phyloP scores from a whole-genome alignment of 805 yeast species.

The Lipomyces starkeyi region DNA sequence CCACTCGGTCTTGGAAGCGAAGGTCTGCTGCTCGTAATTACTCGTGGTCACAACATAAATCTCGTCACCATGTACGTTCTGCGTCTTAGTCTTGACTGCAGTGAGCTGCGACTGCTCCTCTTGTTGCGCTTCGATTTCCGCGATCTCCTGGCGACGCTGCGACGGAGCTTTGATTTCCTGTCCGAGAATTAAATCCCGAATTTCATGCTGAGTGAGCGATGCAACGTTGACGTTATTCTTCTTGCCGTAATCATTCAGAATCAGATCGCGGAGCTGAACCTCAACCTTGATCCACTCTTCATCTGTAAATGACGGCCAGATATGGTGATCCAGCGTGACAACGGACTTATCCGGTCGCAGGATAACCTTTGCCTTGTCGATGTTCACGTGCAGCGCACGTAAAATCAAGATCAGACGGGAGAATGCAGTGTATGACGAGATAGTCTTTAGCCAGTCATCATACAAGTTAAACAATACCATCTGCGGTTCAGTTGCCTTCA shows the following conservation, averaged over 20 bases:
- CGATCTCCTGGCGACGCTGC: slow-evolving; percentile 79
- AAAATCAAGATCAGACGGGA: slow-evolving; percentile 83
- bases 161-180: slow-evolving; percentile 94
- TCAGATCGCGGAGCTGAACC: slow-evolving; percentile 83
- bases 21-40: slow-evolving; percentile 81
- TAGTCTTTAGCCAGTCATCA: slow-evolving; percentile 88
- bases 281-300: slow-evolving; percentile 95
- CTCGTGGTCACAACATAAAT: slow-evolving; percentile 93
- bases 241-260: slow-evolving; percentile 81
- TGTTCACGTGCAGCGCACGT: slow-evolving; percentile 78
- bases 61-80: slow-evolving; percentile 94
- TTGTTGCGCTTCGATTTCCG: slow-evolving; percentile 62
- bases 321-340: slow-evolving; percentile 73
- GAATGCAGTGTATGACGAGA: slow-evolving; percentile 92
- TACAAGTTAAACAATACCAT: slow-evolving; percentile 89
- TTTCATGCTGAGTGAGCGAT: slow-evolving; percentile 89
- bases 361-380: slow-evolving; percentile 75
- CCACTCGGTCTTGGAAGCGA: slow-evolving; percentile 90
- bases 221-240: slow-evolving; percentile 85
- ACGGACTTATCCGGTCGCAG: slow-evolving; percentile 76
- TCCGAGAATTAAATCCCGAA: slow-evolving; percentile 91
- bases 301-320: slow-evolving; percentile 90
- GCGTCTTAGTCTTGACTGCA: slow-evolving; percentile 80
- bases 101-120: slow-evolving; percentile 59
- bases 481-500: slow-evolving; percentile 89